Percentiles rank a stretch among this genome's conserved stretches.
These are phyloP conservation scores for Adansonia rubrostipa DNA, from an alignment of 441 rosid species.

Conservation along the genomic window DNA sequence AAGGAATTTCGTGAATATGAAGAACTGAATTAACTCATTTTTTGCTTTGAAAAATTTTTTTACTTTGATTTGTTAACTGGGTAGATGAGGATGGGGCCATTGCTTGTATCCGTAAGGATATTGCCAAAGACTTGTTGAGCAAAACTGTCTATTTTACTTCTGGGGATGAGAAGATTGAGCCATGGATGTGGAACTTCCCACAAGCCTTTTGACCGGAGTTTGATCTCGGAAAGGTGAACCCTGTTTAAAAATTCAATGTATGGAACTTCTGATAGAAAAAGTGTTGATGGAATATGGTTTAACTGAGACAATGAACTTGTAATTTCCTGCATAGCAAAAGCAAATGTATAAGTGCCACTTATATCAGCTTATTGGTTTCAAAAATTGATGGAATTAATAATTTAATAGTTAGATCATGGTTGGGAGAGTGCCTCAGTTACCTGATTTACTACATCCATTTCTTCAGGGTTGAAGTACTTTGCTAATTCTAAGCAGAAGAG, in stretches of 20 bases:
- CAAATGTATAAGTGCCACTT: conserved; percentile 21
- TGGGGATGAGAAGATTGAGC: conserved; percentile 90
- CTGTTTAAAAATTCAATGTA: conserved; percentile 86
- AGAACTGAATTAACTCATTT: not conserved
- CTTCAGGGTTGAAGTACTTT: conserved; percentile 62
- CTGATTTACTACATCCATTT: conserved; percentile 49
- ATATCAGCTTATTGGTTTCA: not conserved
- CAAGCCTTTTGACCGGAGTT: conserved; percentile 81
- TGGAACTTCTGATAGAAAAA: conserved; percentile 75
- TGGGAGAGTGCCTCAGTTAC: conserved; percentile 44
- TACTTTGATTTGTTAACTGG: conserved; percentile 95
- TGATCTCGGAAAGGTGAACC: conserved; percentile 83
- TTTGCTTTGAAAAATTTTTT: conserved; percentile 4
- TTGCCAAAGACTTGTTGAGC: conserved; percentile 77
- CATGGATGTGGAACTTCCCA: conserved; percentile 99
- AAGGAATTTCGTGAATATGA: conserved; percentile 10
- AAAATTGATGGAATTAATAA: not conserved
- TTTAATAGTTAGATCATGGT: not conserved
- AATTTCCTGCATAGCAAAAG: conserved; percentile 63
- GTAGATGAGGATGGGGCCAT: conserved; percentile 89
- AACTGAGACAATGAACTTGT: conserved; percentile 55
- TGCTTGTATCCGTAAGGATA: conserved; percentile 83
- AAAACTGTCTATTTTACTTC: conserved; percentile 67
- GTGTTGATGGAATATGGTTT: conserved; percentile 70
- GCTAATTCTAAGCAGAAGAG: conserved; percentile 89